Conservation (phyloP, 768 basidiomycete genomes). For the Suillus clintonianus region DNA sequence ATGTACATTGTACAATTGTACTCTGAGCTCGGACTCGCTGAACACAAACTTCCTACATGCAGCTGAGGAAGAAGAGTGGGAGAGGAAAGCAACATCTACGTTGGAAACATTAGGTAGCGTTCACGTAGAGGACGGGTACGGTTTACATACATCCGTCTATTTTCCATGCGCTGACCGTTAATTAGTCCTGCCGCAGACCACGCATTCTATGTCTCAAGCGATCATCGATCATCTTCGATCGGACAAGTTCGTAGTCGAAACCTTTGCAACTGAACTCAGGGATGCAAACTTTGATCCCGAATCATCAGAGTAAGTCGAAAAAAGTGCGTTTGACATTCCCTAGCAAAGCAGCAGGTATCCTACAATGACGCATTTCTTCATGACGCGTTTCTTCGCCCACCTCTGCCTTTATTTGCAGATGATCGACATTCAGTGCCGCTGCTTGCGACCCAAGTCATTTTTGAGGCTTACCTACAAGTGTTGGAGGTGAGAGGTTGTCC, state of each 20-base stretch:
- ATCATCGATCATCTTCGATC: conserved; percentile 76
- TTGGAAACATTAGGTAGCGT: conserved; percentile 61
- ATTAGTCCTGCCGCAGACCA: conserved; percentile 63
- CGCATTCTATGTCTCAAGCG: conserved; percentile 79
- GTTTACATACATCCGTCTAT: conserved; percentile 7
- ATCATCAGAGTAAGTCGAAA: conserved; percentile 55
- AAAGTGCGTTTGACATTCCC: conserved; percentile 8
- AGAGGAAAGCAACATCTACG: conserved; percentile 57
- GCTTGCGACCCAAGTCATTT: conserved; percentile 72
- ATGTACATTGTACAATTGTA: no score
- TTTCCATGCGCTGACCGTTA: conserved; percentile 7
- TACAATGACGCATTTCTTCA: no score
- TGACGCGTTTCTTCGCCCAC: conserved; percentile 94
- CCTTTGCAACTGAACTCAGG: conserved; percentile 60
- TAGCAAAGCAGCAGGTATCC: conserved; percentile 50
- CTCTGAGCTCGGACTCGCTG: no score
- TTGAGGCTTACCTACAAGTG: conserved; percentile 87
- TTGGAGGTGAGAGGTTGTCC: conserved; percentile 60
- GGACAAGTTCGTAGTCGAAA: conserved; percentile 66
- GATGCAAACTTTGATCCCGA: conserved; percentile 49
- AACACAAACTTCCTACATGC: no score
- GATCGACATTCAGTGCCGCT: conserved; percentile 77
- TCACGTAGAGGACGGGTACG: conserved; percentile 67
- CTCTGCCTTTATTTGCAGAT: conserved; percentile 86
- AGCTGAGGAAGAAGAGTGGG: conserved; percentile 58